Evolutionary conservation across 2,329 filamentous ascomycete genomes (phyloP), one percentile per base, ranked within the genome.

Genomic region (Pseudogymnoascus sp.): DNA sequence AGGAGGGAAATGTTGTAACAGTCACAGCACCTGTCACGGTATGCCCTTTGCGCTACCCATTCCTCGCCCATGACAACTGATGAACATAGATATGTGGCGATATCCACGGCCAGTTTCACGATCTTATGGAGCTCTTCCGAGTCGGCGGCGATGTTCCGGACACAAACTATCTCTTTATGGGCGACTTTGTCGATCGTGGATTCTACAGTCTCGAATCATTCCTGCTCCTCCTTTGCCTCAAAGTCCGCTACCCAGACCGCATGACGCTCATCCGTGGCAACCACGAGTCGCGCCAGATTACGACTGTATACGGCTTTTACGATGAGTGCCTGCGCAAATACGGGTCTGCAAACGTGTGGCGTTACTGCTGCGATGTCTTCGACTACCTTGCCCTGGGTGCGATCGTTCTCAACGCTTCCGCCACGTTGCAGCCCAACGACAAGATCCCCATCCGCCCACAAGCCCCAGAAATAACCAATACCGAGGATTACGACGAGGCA

Each of bases 201-300:
- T 99, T 97, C 81, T 99, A 97, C 81, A 97, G 92, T 29, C 92
- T 99, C 69, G 94, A 99, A 82, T 97, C 94, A 5, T 92, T 99
- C 69, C 96, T 93, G 15, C 86, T 99, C 63, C 88, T 99, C 70
- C 92, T 97, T 71, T 92, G 91, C 67, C 87, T 97, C 75, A 99
- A 97, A 83, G 96, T 97, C 74, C 89, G 94, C 81, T 97, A 97
- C 78, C 94, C 94, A 65, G 88, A 93, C 77, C 91, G 94, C 78
- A 97, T 99, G 79, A 97, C 94, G 70, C 95, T 99, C 74, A 89
- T 99, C 69, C 92, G 94, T 74, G 94, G 94, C 73, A 99, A 99
- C 79, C 94, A 99, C 84, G 94, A 99, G 79, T 97, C 92, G 67
- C 89, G 94, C 71, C 94, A 99, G 79, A 99, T 99, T 76, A 99